These are phyloP conservation scores for Rosa persica DNA, from an alignment of 306 rosid genomes.

Conservation along the genomic window DNA sequence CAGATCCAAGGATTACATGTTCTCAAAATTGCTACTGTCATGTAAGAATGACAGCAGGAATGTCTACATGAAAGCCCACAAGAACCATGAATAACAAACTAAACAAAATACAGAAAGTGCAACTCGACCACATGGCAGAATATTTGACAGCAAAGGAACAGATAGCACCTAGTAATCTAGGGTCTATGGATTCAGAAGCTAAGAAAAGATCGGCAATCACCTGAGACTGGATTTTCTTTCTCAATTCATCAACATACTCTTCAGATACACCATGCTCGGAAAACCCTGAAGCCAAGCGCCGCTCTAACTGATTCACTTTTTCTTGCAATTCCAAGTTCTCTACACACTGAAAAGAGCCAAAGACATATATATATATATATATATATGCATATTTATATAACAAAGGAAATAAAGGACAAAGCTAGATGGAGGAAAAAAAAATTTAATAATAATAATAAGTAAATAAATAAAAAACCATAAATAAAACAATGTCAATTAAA, in stretches of 20 bases:
- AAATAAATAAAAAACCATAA: not conserved
- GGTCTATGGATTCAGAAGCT: slow-evolving; percentile 12
- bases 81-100: not conserved
- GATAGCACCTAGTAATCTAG: slow-evolving; percentile 4
- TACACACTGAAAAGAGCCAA: slow-evolving; percentile 55
- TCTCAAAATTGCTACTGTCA: not conserved
- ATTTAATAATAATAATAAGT: too few relatives aligned
- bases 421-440: not conserved
- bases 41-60: not conserved
- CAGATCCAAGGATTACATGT: not conserved
- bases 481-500: not conserved
- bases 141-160: not conserved
- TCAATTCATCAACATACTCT: slow-evolving; percentile 61
- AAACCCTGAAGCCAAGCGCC: slow-evolving; percentile 47
- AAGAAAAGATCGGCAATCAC: slow-evolving; percentile 35
- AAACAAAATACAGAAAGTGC: not conserved
- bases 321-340: slow-evolving; percentile 76
- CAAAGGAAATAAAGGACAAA: slow-evolving; percentile 9
- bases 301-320: slow-evolving; percentile 68
- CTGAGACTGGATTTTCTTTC: slow-evolving; percentile 88
- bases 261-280: slow-evolving; percentile 48
- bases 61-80: slow-evolving; percentile 7
- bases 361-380: slow-evolving; percentile 2
- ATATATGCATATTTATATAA: not conserved
- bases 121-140: not conserved